Evolutionary conservation across 169 alveolate genomes (phyloP), one percentile per base, ranked within the genome.

Genomic region (Plasmodium blacklocki): DNA sequence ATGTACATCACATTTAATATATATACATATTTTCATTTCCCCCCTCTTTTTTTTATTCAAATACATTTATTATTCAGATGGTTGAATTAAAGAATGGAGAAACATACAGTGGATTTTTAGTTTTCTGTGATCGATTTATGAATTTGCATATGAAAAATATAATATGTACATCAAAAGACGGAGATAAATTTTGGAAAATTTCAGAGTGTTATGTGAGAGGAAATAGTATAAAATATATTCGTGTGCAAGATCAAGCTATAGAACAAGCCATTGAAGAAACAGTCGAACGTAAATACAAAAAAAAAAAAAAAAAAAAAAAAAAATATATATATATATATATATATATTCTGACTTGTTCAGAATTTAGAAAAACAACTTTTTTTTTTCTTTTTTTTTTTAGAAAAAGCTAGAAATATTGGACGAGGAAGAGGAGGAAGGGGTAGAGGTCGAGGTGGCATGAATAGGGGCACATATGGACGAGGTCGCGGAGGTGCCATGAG

Each of bases 51-150:
- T 45, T 56, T 45, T 71, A 49, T 71, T 0, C 21, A n/a, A n/a
- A 60, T 60, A 60, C 5, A 19, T 19, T 14, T 15, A 23, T 76
- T 18, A 56, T 74, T 59, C 92, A 95, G 97, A 88, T 95, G 88
- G 94, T 95, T 56, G 97, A 95, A 67, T 88, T 95, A 50, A 95
- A 95, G 60, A 95, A 92, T 75, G 97, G 97, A 26, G 97, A 95
- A 78, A 95, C 97, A 3, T 95, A 94, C 74, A 93, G 97, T 23
- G 97, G 97, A 45, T 83, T 95, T 66, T 70, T 95, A 19, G 93
- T 94, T 8, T 92, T 96, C 29, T 95, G 96, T 29, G 97, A 95
- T 68, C 94, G 96, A 9, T 95, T 95, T 54, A 95, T 95, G 97
- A 95, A 95, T 88, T 90, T 95, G 70, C 96, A 93, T 71, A 91